Percentiles rank a stretch among this genome's conserved stretches.
These are phyloP conservation scores for Trifolium repens DNA, from an alignment of 306 rosid genomes.

Conservation along the genomic window DNA sequence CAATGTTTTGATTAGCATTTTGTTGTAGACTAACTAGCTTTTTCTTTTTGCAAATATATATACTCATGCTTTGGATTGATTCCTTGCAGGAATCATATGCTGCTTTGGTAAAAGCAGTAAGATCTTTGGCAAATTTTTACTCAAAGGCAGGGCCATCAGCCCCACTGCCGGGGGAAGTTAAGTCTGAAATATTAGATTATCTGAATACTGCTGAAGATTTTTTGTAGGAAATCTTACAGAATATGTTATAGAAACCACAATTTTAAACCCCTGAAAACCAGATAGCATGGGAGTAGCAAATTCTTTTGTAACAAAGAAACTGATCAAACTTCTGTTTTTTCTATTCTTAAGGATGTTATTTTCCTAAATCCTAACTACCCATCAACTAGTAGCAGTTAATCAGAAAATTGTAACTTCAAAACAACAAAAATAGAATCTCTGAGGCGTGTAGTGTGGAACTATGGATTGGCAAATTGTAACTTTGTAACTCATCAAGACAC, in stretches of 20 bases:
- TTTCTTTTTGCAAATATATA: conserved; percentile 10
- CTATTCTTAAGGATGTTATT: no score
- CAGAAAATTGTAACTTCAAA: no score
- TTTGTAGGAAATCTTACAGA: conserved; percentile 45
- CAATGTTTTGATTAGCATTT: conserved; percentile 10
- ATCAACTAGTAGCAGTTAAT: no score
- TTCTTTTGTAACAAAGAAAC: background rate
- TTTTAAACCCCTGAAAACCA: background rate
- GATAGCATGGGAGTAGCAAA: conserved; percentile 24
- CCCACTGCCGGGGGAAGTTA: conserved; percentile 65
- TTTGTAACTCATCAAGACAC: no score
- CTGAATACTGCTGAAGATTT: conserved; percentile 68
- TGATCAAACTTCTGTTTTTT: no score
- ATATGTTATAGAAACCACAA: conserved; percentile 5
- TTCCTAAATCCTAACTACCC: no score
- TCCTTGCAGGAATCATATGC: conserved; percentile 77
- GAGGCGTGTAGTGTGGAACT: no score
- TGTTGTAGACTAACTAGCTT: conserved; percentile 6
- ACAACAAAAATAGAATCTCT: no score
- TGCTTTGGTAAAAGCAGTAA: conserved; percentile 76
- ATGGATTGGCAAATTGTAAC: no score
- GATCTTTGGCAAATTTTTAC: conserved; percentile 83
- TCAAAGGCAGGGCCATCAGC: conserved; percentile 94
- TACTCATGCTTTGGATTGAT: conserved; percentile 38
- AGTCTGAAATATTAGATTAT: conserved; percentile 73